phyloP scores from a whole-genome alignment of 768 basidiomycete species.

The Russula abietina region DNA sequence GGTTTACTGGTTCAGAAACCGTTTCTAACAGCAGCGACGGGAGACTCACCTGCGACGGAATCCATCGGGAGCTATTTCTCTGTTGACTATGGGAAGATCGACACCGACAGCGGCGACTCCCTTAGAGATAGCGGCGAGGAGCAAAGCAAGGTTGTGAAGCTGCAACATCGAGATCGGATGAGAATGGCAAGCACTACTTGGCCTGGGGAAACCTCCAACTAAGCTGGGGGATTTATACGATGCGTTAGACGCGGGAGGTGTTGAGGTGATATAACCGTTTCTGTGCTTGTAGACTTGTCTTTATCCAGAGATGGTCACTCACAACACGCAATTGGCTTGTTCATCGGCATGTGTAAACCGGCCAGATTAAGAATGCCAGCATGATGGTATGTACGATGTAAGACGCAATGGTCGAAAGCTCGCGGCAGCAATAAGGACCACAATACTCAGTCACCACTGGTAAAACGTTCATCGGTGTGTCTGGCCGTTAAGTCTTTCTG shows the following conservation, averaged over 20 bases:
- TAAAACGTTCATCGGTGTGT: neutral
- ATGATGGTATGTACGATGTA: neutral
- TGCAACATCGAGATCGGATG: neutral
- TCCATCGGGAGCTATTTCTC: slow-evolving; percentile 27
- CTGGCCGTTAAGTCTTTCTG: neutral
- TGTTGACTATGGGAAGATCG: slow-evolving; percentile 24
- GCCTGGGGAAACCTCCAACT: neutral
- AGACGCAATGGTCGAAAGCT: too few species aligned
- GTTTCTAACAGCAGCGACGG: neutral
- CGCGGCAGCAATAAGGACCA: neutral
- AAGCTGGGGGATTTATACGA: slow-evolving; percentile 3
- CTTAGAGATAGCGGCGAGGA: slow-evolving; percentile 9
- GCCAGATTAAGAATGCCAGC: too few species aligned
- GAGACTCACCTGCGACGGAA: slow-evolving; percentile 20
- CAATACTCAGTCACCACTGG: neutral
- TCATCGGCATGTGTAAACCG: too few species aligned
- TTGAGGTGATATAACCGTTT: neutral
- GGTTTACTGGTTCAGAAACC: neutral
- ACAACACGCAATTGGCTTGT: neutral
- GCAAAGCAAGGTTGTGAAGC: slow-evolving; percentile 3
- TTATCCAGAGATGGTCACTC: too few species aligned
- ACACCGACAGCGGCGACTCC: slow-evolving; percentile 23
- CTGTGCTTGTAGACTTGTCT: too few species aligned
- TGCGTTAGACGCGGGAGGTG: neutral
- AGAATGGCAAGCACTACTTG: neutral